Base-by-base conservation (phyloP, 805 yeast species). In the Candida oleophila region DNA sequence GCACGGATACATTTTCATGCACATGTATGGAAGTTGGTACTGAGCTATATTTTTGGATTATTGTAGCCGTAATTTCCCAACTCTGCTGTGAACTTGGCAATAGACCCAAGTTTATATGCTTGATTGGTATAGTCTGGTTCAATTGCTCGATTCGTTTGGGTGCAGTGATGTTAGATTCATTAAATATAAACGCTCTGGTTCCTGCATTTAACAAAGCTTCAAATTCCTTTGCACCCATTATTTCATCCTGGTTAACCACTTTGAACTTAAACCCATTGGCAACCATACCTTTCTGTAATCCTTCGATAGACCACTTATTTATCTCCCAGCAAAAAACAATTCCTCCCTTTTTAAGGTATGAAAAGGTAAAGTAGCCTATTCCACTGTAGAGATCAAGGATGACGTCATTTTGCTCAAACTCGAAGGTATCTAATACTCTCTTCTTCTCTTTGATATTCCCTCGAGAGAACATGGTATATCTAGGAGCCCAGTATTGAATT, bases 371-470 rank as follows among this genome's bases (percentile, higher is more conserved):
- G 62, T 89, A 89, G 2, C 96, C 96, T 42, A 89, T 89, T 0
- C 96, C 96, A 25, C 87, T 82, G 60, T 89, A 89, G 38, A 89
- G 56, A 58, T 89, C 96, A 3, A 86, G 70, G 0, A 85, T 80
- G 19, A 69, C 73, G 0, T 71, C 67, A 11, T 62, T 70, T 8
- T 54, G 43, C 1, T 82, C 61, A 22, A 68, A 57, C 1, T 46
- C 38, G 48, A 68, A 79, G 0, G 61, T 60, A 16, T 71, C 70
- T 36, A 87, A 58, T 0, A 89, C 73, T 18, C 96, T 64, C 12
- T 80, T 75, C 61, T 89, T 89, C 57, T 89, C 96, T 52, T 85
- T 85, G 55, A 89, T 79, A 60, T 89, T 89, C 1, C 96, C 96
- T 16, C 96, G 65, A 42, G 91, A 83, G 60, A 89, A 89, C 96